phyloP scores from a whole-genome alignment of 2,329 filamentous ascomycete genomes.

The Ophiostoma pallidulum region DNA sequence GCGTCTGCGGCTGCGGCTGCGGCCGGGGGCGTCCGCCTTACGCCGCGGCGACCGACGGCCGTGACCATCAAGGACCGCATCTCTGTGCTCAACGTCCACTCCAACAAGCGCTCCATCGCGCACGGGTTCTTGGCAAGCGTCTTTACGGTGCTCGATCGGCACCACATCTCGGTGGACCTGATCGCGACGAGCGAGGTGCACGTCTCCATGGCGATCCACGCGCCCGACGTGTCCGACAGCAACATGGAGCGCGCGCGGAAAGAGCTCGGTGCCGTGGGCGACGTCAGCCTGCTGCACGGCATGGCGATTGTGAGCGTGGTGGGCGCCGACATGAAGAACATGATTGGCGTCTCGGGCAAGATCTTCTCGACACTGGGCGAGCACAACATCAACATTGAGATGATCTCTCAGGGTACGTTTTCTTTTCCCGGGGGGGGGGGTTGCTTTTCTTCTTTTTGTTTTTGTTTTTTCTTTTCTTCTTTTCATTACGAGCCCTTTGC shows the following conservation, averaged over 20 bases:
- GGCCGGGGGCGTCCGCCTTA: constrained; percentile 34
- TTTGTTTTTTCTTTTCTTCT: background rate
- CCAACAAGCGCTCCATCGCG: constrained; percentile 90
- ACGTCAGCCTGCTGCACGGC: constrained; percentile 78
- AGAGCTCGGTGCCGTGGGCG: constrained; percentile 68
- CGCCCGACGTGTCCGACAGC: constrained; percentile 52
- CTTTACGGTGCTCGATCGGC: constrained; percentile 80
- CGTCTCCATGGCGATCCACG: constrained; percentile 92
- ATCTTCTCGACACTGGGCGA: constrained; percentile 95
- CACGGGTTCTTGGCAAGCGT: constrained; percentile 94
- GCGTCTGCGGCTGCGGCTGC: background rate
- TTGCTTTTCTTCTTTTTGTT: background rate
- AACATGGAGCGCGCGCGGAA: constrained; percentile 44
- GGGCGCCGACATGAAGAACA: constrained; percentile 94
- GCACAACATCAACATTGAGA: constrained; percentile 93
- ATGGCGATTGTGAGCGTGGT: constrained; percentile 97
- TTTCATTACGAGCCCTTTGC: constrained; percentile 2
- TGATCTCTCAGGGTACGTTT: constrained; percentile 88
- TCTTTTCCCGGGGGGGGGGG: constrained; percentile 51
- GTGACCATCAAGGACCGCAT: constrained; percentile 98
- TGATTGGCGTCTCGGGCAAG: constrained; percentile 82
- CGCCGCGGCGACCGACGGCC: constrained; percentile 69
- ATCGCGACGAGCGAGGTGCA: constrained; percentile 97
- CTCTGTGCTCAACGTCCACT: constrained; percentile 94
- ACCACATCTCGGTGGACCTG: constrained; percentile 84